phyloP scores from a whole-genome alignment of 495 filamentous ascomycete species.

The Lindgomyces ingoldianus region DNA sequence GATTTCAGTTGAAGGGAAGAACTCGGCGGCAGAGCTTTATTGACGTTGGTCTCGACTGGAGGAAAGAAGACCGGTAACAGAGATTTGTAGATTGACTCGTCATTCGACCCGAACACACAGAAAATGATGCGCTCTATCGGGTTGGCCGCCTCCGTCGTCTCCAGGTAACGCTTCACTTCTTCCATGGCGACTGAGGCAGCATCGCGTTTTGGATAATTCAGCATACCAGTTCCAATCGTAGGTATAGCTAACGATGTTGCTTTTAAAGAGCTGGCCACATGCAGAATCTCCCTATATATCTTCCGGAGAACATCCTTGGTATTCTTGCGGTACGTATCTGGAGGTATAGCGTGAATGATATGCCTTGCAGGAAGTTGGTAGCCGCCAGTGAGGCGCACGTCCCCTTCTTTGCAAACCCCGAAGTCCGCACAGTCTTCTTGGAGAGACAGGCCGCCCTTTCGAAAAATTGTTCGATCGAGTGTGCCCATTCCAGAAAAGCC shows the following conservation, averaged over 20 bases:
- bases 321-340: slow-evolving; percentile 16
- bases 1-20: neutral
- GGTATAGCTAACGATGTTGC: slow-evolving; percentile 31
- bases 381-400: slow-evolving; percentile 23
- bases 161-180: slow-evolving; percentile 35
- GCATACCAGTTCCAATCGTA: slow-evolving; percentile 32
- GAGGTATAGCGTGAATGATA: slow-evolving; percentile 29
- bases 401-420: slow-evolving; percentile 29
- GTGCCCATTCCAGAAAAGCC: slow-evolving; percentile 23
- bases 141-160: neutral
- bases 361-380: slow-evolving; percentile 24
- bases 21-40: slow-evolving; percentile 8
- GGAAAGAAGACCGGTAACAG: slow-evolving; percentile 32
- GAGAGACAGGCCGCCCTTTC: slow-evolving; percentile 20
- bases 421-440: slow-evolving; percentile 21
- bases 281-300: slow-evolving; percentile 20
- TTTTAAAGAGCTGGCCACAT: slow-evolving; percentile 15
- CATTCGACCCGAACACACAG: slow-evolving; percentile 28
- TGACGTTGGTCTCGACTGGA: slow-evolving; percentile 18
- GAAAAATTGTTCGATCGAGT: slow-evolving; percentile 28
- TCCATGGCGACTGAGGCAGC: slow-evolving; percentile 23
- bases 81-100: slow-evolving; percentile 26
- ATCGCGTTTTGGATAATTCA: slow-evolving; percentile 23
- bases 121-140: slow-evolving; percentile 32
- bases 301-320: slow-evolving; percentile 24